Conservation (phyloP, 306 rosid genomes). For the Cucurbita argyrosperma region DNA sequence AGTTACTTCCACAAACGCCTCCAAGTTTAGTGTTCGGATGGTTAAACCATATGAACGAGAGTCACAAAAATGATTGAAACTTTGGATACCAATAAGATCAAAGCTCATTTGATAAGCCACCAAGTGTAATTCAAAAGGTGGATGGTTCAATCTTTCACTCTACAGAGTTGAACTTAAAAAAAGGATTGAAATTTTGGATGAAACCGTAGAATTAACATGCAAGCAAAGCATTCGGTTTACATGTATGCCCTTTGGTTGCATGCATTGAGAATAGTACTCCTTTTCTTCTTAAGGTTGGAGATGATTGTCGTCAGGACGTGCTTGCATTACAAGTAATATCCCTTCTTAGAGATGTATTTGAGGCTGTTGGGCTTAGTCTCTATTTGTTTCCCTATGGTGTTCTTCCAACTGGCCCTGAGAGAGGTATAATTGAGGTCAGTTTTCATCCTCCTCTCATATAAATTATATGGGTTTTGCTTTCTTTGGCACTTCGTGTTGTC, state of each 20-base stretch:
- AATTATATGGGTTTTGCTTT: background rate
- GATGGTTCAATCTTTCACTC: too few relatives aligned
- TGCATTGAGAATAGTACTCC: background rate
- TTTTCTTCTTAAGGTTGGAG: constrained; percentile 65
- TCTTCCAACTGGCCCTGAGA: constrained; percentile 92
- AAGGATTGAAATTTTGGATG: background rate
- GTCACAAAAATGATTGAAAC: background rate
- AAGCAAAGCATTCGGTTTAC: background rate
- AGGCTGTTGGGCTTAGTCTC: constrained; percentile 76
- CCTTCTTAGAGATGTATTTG: constrained; percentile 85
- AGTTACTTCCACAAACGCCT: background rate
- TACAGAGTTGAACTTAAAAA: background rate
- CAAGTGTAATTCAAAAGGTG: too few relatives aligned
- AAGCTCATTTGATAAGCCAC: background rate
- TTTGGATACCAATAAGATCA: background rate
- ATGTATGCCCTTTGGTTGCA: background rate
- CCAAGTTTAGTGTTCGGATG: background rate
- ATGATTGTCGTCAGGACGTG: constrained; percentile 97
- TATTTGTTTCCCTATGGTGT: constrained; percentile 92
- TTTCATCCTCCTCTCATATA: background rate
- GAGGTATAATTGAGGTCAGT: constrained; percentile 95
- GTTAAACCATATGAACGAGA: background rate
- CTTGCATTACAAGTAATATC: constrained; percentile 98
- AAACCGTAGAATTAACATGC: background rate
- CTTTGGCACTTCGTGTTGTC: background rate